Percentiles rank a stretch among this genome's conserved stretches.
These are phyloP conservation scores for Didymella glomerata DNA, from an alignment of 2,329 filamentous ascomycete genomes.

Conservation along the genomic window DNA sequence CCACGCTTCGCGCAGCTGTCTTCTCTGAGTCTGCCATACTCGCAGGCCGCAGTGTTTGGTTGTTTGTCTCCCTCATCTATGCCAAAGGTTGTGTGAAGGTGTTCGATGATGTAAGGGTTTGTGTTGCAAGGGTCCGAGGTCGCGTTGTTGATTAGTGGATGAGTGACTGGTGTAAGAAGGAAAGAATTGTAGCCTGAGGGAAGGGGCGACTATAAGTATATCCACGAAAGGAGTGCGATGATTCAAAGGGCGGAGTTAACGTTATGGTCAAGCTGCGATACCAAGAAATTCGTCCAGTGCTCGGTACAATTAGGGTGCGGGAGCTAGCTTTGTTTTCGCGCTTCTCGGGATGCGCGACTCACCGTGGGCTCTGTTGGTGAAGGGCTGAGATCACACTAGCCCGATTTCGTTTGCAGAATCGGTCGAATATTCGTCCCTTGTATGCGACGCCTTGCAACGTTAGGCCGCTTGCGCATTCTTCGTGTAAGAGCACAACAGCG, in stretches of 20 bases:
- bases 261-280: slow-evolving; percentile 16
- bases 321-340: slow-evolving; percentile 15
- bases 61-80: slow-evolving; percentile 38
- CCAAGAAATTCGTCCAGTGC: slow-evolving; percentile 15
- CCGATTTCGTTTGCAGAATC: slow-evolving; percentile 7
- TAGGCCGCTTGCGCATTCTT: slow-evolving; percentile 6
- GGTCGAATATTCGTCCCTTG: slow-evolving; percentile 21
- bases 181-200: slow-evolving; percentile 17
- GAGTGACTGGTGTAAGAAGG: slow-evolving; percentile 5
- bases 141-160: slow-evolving; percentile 2
- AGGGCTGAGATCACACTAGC: slow-evolving; percentile 16
- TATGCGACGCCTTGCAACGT: slow-evolving; percentile 3
- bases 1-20: slow-evolving; percentile 41
- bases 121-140: slow-evolving; percentile 10
- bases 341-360: slow-evolving; percentile 13
- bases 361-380: slow-evolving; percentile 11
- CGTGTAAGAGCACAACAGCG: slow-evolving; percentile 8
- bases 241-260: slow-evolving; percentile 24
- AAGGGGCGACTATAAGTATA: slow-evolving; percentile 28
- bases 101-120: slow-evolving; percentile 1
- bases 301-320: slow-evolving; percentile 23
- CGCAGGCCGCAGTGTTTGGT: slow-evolving; percentile 34
- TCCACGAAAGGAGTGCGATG: slow-evolving; percentile 9
- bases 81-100: background rate
- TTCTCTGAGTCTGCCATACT: slow-evolving; percentile 48